phyloP scores from a whole-genome alignment of 1,284 basidiomycete genomes.

The Sanghuangporus sanghuang region DNA sequence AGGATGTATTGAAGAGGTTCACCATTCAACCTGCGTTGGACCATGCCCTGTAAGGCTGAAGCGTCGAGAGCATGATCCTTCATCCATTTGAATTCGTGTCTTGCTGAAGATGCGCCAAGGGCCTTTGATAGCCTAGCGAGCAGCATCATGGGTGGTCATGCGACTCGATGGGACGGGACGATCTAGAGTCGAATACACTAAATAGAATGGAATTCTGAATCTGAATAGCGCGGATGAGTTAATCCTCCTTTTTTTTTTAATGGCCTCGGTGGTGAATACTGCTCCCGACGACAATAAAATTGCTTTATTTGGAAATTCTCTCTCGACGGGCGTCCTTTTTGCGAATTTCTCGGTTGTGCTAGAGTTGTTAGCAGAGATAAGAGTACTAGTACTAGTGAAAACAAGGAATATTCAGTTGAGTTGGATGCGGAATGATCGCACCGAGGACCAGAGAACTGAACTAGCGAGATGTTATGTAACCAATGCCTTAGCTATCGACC shows the following conservation, averaged over 20 bases:
- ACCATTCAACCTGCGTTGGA: slow-evolving; percentile 51
- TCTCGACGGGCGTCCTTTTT: background rate
- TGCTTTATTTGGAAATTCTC: background rate
- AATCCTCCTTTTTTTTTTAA: background rate
- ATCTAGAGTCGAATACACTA: background rate
- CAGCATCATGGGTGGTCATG: slow-evolving; percentile 15
- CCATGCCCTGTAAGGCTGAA: slow-evolving; percentile 37
- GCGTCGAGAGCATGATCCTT: slow-evolving; percentile 30
- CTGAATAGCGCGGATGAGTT: background rate
- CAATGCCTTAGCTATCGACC: background rate
- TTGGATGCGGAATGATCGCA: background rate
- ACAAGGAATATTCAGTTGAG: no score
- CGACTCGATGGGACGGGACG: background rate
- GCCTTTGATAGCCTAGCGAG: slow-evolving; percentile 31
- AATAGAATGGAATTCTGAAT: no score
- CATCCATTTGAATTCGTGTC: slow-evolving; percentile 61
- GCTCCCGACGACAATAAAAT: background rate
- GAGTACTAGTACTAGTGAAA: no score
- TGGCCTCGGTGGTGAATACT: background rate
- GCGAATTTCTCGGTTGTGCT: background rate
- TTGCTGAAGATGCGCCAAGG: slow-evolving; percentile 44
- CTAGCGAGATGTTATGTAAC: background rate
- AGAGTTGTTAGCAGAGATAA: background rate
- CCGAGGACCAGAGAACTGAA: background rate
- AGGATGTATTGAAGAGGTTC: slow-evolving; percentile 92